Evolutionary conservation across 2,329 filamentous ascomycete genomes (phyloP), one percentile per base, ranked within the genome.

Genomic region (Triangularia setosa): DNA sequence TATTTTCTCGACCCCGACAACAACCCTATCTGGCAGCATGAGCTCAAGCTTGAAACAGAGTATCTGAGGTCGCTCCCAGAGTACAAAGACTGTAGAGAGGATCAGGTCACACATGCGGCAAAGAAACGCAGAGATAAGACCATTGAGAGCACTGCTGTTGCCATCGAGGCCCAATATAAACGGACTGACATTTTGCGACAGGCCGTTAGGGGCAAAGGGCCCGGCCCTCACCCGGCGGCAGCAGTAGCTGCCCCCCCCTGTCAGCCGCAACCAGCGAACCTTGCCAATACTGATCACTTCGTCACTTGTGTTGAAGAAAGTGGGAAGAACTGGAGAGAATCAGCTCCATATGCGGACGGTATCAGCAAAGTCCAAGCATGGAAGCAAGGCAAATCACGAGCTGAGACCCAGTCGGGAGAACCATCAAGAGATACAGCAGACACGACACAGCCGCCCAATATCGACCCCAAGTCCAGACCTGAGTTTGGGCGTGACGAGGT

Each of bases 81-180:
- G 23, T 52, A 53, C 18, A 11, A 0, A 18, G n/a, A 23, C 2
- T 8, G 53, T n/a, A 0, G 7, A n/a, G 33, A 57, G 7, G 55
- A 54, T 14, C n/a, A 27, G 6, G n/a, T 33, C 7, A 21, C 8
- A 24, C n/a, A 57, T 24, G 35, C 56, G 33, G 48, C 54, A 2
- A 21, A 30, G 18, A 8, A n/a, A 7, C 25, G 24, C 4, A 56
- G 63, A n/a, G 27, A 33, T 16, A 65, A 59, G 11, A 68, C 52
- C 21, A 63, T 63, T 2, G 57, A 57, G 6, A 64, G 54, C 16
- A 25, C 64, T 2, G 64, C 64, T 6, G 62, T 66, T 33, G 60
- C 64, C 14, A 62, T 68, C 23, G 64, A 68, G n/a, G 64, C 62
- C 27, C 64, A 68, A 23, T 68, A 66, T 58, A 60, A 56, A 24